Percentiles rank a stretch among this genome's conserved stretches.
These are phyloP conservation scores for Thelonectria blattea DNA, from an alignment of 2,329 filamentous ascomycete genomes.

Conservation along the genomic window DNA sequence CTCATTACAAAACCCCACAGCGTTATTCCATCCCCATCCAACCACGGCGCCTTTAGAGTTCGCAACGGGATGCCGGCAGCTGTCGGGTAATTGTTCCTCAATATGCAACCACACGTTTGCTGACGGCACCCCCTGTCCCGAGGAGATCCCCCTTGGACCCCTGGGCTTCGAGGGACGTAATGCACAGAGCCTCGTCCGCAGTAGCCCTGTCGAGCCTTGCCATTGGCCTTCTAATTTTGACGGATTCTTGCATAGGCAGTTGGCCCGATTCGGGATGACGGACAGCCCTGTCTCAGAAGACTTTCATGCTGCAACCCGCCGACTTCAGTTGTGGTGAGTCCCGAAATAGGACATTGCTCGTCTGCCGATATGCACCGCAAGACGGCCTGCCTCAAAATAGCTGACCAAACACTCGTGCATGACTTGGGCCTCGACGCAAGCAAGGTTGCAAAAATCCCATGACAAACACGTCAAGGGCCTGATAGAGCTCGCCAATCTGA, in stretches of 20 bases:
- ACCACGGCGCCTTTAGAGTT: conserved; percentile 1
- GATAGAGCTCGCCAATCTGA: background rate
- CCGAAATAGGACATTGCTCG: background rate
- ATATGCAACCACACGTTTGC: background rate
- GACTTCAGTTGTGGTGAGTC: background rate
- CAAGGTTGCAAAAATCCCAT: background rate
- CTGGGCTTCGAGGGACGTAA: background rate
- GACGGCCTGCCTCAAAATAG: background rate
- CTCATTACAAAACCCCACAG: background rate
- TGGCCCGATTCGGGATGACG: background rate
- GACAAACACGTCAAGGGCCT: background rate
- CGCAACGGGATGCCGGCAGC: background rate
- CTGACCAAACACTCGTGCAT: background rate
- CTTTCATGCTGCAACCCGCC: background rate
- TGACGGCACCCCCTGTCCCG: background rate
- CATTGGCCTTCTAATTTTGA: background rate
- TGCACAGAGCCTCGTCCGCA: background rate
- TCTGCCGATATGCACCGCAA: background rate
- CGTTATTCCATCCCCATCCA: background rate
- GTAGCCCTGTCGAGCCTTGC: background rate
- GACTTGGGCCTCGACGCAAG: background rate
- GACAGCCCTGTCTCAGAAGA: background rate
- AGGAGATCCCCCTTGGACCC: background rate
- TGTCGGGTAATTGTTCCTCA: background rate
- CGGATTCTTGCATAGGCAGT: background rate